A percentile compares a stretch with the other conserved stretches of the same genome.
Evolutionary conservation across 139 green algal species (phyloP).

Genomic region (Chlamydomonas sphaeroides): DNA sequence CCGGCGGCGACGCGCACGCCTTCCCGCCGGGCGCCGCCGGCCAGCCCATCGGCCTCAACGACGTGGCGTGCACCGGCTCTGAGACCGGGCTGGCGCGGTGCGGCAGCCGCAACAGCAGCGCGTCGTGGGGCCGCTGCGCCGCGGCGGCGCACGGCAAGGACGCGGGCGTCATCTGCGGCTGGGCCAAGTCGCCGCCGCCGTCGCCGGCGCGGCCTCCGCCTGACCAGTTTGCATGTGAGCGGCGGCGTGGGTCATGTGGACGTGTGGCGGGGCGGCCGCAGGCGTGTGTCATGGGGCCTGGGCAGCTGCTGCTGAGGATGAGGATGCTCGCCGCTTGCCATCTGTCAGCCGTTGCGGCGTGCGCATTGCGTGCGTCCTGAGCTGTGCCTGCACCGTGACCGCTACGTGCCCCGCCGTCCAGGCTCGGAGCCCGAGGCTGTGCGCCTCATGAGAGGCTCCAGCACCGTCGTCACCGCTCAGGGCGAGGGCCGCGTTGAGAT

Average conservation of each 20-base stretch:
- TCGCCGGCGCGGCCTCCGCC: neutral
- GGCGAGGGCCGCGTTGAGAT: constrained; percentile 13
- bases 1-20: no score
- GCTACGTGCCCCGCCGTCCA: no score
- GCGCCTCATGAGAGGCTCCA: neutral
- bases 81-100: neutral
- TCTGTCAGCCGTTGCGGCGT: no score
- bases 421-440: neutral
- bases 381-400: no score
- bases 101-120: neutral
- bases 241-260: no score
- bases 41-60: neutral
- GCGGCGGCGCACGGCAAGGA: neutral
- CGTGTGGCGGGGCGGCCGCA: no score
- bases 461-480: neutral
- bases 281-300: no score
- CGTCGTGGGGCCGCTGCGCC: neutral
- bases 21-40: neutral
- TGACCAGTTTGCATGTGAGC: neutral
- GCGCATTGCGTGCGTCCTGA: no score
- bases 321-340: neutral
- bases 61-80: neutral
- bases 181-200: neutral
- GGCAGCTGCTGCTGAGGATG: neutral
- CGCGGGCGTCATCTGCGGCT: neutral